Evolutionary conservation across 148 eudicot genomes (phyloP).

Genomic region (Amaranthus cruentus): DNA sequence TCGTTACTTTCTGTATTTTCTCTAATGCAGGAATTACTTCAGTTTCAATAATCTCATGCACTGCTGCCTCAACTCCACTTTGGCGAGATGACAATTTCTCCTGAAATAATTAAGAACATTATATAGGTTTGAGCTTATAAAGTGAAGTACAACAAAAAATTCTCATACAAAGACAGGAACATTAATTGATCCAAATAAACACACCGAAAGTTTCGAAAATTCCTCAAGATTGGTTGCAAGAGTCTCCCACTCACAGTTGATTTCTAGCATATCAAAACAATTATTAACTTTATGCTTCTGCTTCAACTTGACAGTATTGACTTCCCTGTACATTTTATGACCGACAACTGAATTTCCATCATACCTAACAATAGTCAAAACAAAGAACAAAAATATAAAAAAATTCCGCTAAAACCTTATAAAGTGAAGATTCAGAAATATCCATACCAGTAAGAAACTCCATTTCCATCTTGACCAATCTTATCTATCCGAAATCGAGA

Average conservation of each 20-base stretch:
- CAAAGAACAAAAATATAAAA: constrained; percentile 8
- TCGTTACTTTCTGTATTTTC: constrained; percentile 55
- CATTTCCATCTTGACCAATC: constrained; percentile 50
- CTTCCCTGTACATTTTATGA: constrained; percentile 76
- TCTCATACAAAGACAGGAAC: constrained; percentile 6
- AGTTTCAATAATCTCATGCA: constrained; percentile 51
- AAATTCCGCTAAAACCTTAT: neutral
- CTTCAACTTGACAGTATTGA: constrained; percentile 29
- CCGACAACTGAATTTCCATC: constrained; percentile 75
- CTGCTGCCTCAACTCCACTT: constrained; percentile 50
- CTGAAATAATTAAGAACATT: constrained; percentile 35
- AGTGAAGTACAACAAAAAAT: neutral
- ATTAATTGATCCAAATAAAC: constrained; percentile 13
- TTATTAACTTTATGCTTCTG: constrained; percentile 37
- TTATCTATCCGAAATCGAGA: constrained; percentile 59
- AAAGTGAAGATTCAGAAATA: neutral
- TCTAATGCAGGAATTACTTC: constrained; percentile 72
- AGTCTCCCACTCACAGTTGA: constrained; percentile 61
- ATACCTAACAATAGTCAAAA: constrained; percentile 43
- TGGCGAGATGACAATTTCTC: constrained; percentile 55
- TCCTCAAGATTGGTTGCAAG: constrained; percentile 89
- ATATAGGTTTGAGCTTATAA: neutral
- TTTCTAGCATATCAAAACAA: constrained; percentile 15
- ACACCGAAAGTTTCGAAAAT: constrained; percentile 66
- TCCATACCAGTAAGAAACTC: constrained; percentile 59